Conservation (phyloP, 495 filamentous ascomycete species). For the Xylaria curta region DNA sequence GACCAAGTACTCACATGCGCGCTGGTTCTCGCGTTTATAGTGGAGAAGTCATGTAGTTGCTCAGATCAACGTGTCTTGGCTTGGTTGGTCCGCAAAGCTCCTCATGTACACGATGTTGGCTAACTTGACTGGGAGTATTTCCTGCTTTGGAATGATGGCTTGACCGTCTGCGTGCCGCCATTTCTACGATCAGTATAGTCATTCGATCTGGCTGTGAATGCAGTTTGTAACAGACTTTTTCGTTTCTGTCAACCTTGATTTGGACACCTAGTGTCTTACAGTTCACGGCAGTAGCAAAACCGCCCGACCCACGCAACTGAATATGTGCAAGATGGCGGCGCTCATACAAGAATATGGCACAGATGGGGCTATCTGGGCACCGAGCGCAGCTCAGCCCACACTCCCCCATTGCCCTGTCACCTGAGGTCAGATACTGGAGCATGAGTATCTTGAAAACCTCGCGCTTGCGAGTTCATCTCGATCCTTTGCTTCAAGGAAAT, state of each 20-base stretch:
- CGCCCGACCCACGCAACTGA: background rate
- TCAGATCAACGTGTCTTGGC: background rate
- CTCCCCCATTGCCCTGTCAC: background rate
- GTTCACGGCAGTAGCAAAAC: background rate
- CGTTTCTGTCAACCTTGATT: background rate
- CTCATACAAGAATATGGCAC: background rate
- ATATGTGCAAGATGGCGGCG: background rate
- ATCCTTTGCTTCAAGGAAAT: background rate
- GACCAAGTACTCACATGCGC: background rate
- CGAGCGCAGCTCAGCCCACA: background rate
- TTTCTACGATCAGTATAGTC: background rate
- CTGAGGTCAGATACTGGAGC: background rate
- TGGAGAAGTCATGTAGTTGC: background rate
- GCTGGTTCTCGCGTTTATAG: background rate
- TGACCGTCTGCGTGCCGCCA: background rate
- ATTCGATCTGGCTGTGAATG: background rate
- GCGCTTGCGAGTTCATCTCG: background rate
- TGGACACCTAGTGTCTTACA: background rate
- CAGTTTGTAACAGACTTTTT: background rate
- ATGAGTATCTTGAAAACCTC: background rate
- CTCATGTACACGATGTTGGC: background rate
- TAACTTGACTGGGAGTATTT: background rate
- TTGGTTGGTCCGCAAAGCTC: background rate
- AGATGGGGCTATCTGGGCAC: background rate
- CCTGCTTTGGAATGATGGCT: background rate